Percentiles rank a stretch among this genome's conserved stretches.
Evolutionary conservation across 1,284 basidiomycete species (phyloP).

Genomic region (Erythrobasidium hasegawianum): DNA sequence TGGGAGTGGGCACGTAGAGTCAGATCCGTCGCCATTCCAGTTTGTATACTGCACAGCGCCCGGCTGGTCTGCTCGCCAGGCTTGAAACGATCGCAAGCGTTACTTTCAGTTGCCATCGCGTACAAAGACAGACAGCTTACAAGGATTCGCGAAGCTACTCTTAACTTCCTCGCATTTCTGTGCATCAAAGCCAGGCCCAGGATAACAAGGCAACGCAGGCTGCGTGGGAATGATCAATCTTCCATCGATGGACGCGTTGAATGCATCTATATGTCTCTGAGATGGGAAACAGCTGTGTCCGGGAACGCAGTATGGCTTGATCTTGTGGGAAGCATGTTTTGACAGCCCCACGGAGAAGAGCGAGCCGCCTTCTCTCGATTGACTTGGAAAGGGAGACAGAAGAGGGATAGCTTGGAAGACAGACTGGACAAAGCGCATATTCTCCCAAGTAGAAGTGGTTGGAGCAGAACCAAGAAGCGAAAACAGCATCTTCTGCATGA

Average conservation of each 20-base stretch:
- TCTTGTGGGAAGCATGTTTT: neutral
- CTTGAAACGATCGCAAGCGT: too few relatives aligned
- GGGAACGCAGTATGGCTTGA: neutral
- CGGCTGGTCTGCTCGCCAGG: constrained; percentile 29
- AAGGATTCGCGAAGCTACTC: neutral
- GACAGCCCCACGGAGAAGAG: too few relatives aligned
- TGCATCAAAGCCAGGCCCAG: neutral
- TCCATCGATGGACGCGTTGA: neutral
- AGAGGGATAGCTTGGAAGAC: neutral
- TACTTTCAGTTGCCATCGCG: too few relatives aligned
- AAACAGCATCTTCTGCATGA: too few relatives aligned
- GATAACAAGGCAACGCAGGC: neutral
- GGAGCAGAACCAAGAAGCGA: neutral
- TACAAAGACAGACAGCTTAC: neutral
- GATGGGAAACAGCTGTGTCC: neutral
- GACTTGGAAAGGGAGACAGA: too few relatives aligned
- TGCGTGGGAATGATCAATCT: neutral
- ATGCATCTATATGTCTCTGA: neutral
- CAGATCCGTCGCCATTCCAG: constrained; percentile 11
- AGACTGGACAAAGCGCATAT: neutral
- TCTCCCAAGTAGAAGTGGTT: neutral
- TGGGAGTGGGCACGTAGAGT: neutral
- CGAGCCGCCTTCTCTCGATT: too few relatives aligned
- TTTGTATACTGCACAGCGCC: constrained; percentile 22
- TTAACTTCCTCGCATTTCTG: neutral